These are phyloP conservation scores for Leccinum incarnatum DNA, from an alignment of 768 basidiomycete genomes.

Conservation along the genomic window DNA sequence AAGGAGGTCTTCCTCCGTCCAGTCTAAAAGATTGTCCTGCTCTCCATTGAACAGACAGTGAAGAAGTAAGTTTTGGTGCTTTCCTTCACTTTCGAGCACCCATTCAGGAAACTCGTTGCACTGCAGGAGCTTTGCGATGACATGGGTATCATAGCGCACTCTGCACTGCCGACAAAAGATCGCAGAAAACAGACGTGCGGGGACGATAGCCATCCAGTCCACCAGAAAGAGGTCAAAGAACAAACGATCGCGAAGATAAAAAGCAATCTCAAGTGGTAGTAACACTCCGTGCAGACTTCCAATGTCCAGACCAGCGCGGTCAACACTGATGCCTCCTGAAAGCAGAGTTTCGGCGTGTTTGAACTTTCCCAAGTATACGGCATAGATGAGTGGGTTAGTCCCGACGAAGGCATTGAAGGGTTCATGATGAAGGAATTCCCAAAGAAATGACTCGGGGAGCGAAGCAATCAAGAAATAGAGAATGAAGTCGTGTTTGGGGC, in stretches of 20 bases:
- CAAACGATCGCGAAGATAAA: neutral
- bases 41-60: neutral
- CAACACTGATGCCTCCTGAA: neutral
- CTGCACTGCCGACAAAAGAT: neutral
- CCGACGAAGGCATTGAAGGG: neutral
- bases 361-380: neutral
- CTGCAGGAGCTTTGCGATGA: neutral
- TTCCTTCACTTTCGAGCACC: neutral
- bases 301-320: neutral
- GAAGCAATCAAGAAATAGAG: neutral
- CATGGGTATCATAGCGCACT: neutral
- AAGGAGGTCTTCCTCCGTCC: neutral
- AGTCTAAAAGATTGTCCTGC: neutral
- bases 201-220: neutral
- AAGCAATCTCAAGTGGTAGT: neutral
- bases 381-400: constrained; percentile 1
- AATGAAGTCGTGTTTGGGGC: neutral
- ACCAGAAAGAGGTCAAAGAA: neutral
- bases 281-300: neutral
- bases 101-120: neutral
- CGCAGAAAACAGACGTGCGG: neutral
- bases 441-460: neutral
- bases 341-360: neutral
- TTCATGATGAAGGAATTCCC: neutral
- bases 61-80: neutral